phyloP scores from a whole-genome alignment of 306 rosid species.

The Ormosia emarginata region DNA sequence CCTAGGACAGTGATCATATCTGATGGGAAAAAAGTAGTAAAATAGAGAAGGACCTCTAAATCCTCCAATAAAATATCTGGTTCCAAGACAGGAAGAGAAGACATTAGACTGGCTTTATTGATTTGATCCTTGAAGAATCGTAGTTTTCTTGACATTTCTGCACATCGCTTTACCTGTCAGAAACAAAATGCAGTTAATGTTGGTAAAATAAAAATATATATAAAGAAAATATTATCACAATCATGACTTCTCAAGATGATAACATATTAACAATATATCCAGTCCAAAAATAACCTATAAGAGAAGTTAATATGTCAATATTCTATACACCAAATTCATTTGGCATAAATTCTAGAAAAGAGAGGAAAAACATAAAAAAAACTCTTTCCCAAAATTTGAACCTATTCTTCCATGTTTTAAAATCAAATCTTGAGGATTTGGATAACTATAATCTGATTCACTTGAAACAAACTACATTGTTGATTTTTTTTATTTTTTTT shows the following conservation, averaged over 20 bases:
- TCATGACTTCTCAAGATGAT: not conserved
- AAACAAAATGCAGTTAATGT: slow-evolving; percentile 16
- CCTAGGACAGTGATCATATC: slow-evolving; percentile 8
- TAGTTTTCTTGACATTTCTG: slow-evolving; percentile 90
- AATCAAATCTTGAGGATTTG: not conserved
- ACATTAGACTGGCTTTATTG: slow-evolving; percentile 55
- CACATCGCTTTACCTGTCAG: slow-evolving; percentile 86
- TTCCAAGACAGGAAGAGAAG: slow-evolving; percentile 50
- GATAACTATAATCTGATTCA: not conserved
- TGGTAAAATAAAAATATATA: not conserved
- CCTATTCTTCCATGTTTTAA: slow-evolving; percentile 2
- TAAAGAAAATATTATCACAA: not conserved
- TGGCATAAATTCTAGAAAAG: not conserved
- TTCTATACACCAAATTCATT: not conserved
- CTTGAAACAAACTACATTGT: not conserved
- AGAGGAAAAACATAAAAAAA: not conserved
- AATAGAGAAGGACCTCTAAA: slow-evolving; percentile 60
- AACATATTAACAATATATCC: not conserved
- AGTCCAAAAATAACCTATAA: not conserved
- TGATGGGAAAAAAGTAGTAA: not conserved
- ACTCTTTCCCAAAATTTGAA: not conserved
- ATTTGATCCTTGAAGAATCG: slow-evolving; percentile 81
- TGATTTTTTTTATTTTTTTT: not conserved
- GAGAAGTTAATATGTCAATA: not conserved
- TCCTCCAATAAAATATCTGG: slow-evolving; percentile 71